phyloP scores from a whole-genome alignment of 768 basidiomycete species.

The Clathrus columnatus region DNA sequence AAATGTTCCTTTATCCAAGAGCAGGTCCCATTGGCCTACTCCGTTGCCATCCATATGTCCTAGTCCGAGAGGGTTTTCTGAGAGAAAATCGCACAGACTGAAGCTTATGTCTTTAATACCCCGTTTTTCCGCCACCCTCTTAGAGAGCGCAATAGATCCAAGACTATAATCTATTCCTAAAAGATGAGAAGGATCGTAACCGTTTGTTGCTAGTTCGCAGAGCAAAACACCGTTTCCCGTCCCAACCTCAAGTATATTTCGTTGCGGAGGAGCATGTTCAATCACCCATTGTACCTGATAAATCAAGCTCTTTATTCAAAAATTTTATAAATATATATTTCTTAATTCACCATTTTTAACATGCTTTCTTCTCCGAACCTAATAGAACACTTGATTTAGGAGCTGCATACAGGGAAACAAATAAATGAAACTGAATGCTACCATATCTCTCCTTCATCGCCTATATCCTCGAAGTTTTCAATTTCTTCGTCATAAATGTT shows the following conservation, averaged over 20 bases:
- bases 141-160: conserved; percentile 58
- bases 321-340: background rate
- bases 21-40: conserved; percentile 51
- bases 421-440: conserved; percentile 23
- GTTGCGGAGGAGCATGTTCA: conserved; percentile 41
- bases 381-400: background rate
- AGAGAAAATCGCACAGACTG: conserved; percentile 55
- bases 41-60: conserved; percentile 14
- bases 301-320: background rate
- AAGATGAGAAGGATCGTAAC: conserved; percentile 45
- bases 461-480: conserved; percentile 62
- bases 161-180: conserved; percentile 71
- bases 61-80: conserved; percentile 33
- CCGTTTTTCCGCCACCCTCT: conserved; percentile 42
- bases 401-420: background rate
- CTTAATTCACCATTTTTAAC: conserved; percentile 50
- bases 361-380: conserved; percentile 78
- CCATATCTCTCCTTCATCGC: conserved; percentile 85
- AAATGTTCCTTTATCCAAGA: conserved; percentile 84
- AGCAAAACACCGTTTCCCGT: conserved; percentile 73
- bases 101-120: conserved; percentile 41
- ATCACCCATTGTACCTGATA: conserved; percentile 47
- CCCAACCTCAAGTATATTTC: conserved; percentile 62
- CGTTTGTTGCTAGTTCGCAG: conserved; percentile 59
- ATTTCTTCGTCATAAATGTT: conserved; percentile 64